Percentiles rank a stretch among this genome's conserved stretches.
These are phyloP conservation scores for Neocallimastix lanati DNA, from an alignment of 192 early-diverging fungal genomes.

Conservation along the genomic window DNA sequence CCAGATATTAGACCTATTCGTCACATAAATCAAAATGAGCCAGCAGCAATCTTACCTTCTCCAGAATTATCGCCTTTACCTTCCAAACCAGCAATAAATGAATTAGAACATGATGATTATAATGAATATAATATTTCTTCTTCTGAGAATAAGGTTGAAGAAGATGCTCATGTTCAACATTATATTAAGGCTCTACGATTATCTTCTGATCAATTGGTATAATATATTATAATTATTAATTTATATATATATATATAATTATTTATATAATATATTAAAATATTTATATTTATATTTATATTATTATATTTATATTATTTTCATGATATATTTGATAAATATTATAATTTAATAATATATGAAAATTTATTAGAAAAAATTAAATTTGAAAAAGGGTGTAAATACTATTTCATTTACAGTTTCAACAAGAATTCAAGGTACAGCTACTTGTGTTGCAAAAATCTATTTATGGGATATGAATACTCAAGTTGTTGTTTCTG, in stretches of 20 bases:
- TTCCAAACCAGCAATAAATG: neutral
- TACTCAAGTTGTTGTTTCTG: conserved; percentile 81
- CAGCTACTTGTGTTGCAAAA: conserved; percentile 60
- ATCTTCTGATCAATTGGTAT: conserved; percentile 72
- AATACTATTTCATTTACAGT: conserved; percentile 86
- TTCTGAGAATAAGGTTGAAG: neutral
- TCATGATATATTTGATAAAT: too few species aligned
- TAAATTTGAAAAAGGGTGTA: conserved; percentile 64
- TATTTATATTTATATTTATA: conserved; percentile 17
- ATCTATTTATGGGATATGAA: conserved; percentile 75
- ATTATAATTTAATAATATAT: too few species aligned
- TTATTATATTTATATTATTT: conserved; percentile 35
- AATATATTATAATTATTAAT: too few species aligned
- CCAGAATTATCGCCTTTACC: neutral
- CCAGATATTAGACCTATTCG: neutral
- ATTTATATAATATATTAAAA: neutral
- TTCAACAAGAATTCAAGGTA: conserved; percentile 52
- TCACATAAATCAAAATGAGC: neutral
- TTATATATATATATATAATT: neutral
- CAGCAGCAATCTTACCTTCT: neutral
- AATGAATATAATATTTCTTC: neutral
- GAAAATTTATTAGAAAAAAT: conserved; percentile 26
- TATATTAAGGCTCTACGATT: conserved; percentile 82
- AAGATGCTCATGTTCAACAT: conserved; percentile 10
- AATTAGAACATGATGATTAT: neutral